Evolutionary conservation across 2,329 filamentous ascomycete genomes (phyloP).

Genomic region (Fusarium goolgardi): DNA sequence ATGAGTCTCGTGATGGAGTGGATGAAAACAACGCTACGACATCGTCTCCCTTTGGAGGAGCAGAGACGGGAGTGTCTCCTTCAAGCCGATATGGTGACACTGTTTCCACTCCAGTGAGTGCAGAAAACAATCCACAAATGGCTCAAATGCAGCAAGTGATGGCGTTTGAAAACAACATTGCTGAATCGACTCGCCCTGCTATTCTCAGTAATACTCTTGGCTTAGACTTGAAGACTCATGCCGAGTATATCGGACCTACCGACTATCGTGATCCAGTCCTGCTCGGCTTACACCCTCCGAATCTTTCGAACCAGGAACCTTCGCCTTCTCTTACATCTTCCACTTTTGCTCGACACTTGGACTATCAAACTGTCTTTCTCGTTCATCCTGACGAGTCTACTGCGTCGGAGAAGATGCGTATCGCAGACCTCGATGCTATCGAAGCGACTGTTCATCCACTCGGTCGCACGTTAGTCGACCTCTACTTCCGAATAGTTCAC

Average conservation of each 20-base stretch:
- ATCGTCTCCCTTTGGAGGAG: slow-evolving; percentile 28
- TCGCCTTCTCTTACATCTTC: slow-evolving; percentile 15
- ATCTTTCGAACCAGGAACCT: slow-evolving; percentile 47
- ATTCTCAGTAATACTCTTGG: slow-evolving; percentile 61
- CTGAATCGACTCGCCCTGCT: slow-evolving; percentile 42
- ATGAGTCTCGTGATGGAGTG: slow-evolving; percentile 28
- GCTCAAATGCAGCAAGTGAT: slow-evolving; percentile 33
- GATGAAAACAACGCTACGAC: slow-evolving; percentile 35
- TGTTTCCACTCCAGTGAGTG: slow-evolving; percentile 42
- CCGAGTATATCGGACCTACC: slow-evolving; percentile 69
- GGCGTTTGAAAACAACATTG: slow-evolving; percentile 28
- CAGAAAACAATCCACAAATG: slow-evolving; percentile 38
- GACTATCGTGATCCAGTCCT: slow-evolving; percentile 69
- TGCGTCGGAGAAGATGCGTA: slow-evolving; percentile 55
- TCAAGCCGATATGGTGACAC: slow-evolving; percentile 44
- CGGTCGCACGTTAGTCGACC: slow-evolving; percentile 70
- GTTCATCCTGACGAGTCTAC: slow-evolving; percentile 52
- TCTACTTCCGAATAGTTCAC: slow-evolving; percentile 74
- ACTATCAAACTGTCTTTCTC: slow-evolving; percentile 53
- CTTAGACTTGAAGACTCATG: slow-evolving; percentile 68
- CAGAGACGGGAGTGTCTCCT: slow-evolving; percentile 33
- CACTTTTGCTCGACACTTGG: slow-evolving; percentile 50
- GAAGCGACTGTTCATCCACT: slow-evolving; percentile 72
- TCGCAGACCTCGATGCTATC: slow-evolving; percentile 61
- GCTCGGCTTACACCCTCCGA: slow-evolving; percentile 67